A percentile compares a stretch with the other conserved stretches of the same genome.
These are phyloP conservation scores for Boletus subcaerulescens DNA, from an alignment of 768 basidiomycete genomes.

Conservation along the genomic window DNA sequence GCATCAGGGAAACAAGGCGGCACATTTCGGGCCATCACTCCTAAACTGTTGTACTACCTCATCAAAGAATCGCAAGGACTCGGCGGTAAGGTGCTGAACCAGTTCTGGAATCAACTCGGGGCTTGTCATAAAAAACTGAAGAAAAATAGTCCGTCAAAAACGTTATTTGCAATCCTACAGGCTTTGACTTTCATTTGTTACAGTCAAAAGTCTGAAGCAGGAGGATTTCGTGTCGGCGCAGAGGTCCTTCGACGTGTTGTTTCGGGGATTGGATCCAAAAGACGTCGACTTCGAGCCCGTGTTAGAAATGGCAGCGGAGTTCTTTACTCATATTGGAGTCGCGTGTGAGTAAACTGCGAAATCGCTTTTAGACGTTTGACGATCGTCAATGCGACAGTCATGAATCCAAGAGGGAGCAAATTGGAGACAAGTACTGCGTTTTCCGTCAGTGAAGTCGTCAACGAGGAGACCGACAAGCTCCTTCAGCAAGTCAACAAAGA, in stretches of 20 bases:
- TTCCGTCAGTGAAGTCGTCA: neutral
- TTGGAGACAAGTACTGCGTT: neutral
- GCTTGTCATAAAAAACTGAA: neutral
- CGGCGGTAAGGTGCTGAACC: neutral
- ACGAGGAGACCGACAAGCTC: neutral
- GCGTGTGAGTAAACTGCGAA: neutral
- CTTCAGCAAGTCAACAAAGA: neutral
- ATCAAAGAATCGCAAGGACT: neutral
- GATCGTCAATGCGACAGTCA: neutral
- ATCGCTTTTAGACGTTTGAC: neutral
- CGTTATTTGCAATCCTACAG: neutral
- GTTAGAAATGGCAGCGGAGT: neutral
- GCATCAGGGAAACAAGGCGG: neutral
- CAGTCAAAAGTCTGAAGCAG: slow-evolving; percentile 2
- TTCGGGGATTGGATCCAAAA: neutral
- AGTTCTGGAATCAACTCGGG: slow-evolving; percentile 2
- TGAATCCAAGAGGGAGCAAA: neutral
- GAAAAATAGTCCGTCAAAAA: neutral
- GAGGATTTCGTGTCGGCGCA: neutral
- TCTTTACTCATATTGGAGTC: slow-evolving; percentile 1
- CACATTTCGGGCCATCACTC: neutral
- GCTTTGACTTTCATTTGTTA: neutral
- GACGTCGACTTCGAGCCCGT: neutral
- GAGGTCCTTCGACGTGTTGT: neutral
- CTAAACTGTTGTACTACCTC: neutral